phyloP scores from a whole-genome alignment of 148 eudicot species.

The Oxyria digyna region DNA sequence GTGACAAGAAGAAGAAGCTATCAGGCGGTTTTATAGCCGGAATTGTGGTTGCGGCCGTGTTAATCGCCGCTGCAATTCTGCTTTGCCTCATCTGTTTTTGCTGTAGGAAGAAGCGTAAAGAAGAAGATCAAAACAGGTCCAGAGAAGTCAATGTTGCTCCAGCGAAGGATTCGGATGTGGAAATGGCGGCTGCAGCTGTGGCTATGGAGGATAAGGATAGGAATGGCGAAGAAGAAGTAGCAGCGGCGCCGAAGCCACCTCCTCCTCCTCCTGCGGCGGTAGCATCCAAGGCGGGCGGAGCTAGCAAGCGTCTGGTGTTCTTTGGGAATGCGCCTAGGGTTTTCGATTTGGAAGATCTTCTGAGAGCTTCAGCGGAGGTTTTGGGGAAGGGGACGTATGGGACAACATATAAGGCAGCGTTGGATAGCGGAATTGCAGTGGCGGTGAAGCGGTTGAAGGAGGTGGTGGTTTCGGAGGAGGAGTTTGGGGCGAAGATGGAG shows the following conservation, averaged over 20 bases:
- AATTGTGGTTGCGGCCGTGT: slow-evolving; percentile 49
- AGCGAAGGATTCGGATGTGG: slow-evolving; percentile 23
- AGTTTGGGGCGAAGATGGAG: slow-evolving; percentile 60
- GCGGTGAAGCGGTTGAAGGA: slow-evolving; percentile 86
- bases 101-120: slow-evolving; percentile 24
- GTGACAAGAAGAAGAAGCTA: slow-evolving; percentile 25
- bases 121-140: slow-evolving; percentile 3
- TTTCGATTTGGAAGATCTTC: slow-evolving; percentile 66
- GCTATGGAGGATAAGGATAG: slow-evolving; percentile 11
- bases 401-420: slow-evolving; percentile 76
- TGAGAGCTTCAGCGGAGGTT: slow-evolving; percentile 91
- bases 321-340: slow-evolving; percentile 33
- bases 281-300: slow-evolving; percentile 10
- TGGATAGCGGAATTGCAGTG: slow-evolving; percentile 49
- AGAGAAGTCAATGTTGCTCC: slow-evolving; percentile 14
- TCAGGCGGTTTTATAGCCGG: slow-evolving; percentile 71
- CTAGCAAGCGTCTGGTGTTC: slow-evolving; percentile 32
- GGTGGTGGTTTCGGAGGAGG: slow-evolving; percentile 48
- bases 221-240: not conserved
- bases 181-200: slow-evolving; percentile 16
- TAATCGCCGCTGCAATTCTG: slow-evolving; percentile 30
- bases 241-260: not conserved
- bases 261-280: slow-evolving; percentile 5
- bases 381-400: slow-evolving; percentile 93
- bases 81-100: slow-evolving; percentile 25